Evolutionary conservation across 2,329 filamentous ascomycete species (phyloP).

Genomic region (Drechslerella stenobrocha): DNA sequence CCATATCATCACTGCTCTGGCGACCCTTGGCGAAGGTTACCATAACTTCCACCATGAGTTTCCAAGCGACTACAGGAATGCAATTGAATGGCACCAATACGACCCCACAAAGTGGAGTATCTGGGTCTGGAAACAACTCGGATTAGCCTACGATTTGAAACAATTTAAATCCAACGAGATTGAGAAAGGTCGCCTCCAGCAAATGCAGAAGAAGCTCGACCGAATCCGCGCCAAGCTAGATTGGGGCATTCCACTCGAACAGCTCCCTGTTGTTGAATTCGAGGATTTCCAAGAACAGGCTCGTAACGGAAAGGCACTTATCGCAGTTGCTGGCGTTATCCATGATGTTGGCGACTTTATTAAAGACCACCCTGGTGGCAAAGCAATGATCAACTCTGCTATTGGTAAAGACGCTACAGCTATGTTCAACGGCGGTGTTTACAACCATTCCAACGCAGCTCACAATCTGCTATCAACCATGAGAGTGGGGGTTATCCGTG

Average conservation of each 20-base stretch:
- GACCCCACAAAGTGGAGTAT: slow-evolving; percentile 91
- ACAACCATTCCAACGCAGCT: slow-evolving; percentile 84
- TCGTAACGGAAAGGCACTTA: slow-evolving; percentile 74
- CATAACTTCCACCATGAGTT: slow-evolving; percentile 98
- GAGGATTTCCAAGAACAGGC: slow-evolving; percentile 79
- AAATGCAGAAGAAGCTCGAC: slow-evolving; percentile 89
- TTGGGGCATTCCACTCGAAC: slow-evolving; percentile 83
- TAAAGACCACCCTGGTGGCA: slow-evolving; percentile 86
- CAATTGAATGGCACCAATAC: slow-evolving; percentile 87
- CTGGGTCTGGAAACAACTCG: slow-evolving; percentile 79
- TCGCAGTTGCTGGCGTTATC: slow-evolving; percentile 80
- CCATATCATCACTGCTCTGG: slow-evolving; percentile 80
- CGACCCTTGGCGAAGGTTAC: slow-evolving; percentile 85
- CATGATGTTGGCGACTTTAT: slow-evolving; percentile 84
- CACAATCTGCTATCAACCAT: slow-evolving; percentile 88
- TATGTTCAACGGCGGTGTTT: slow-evolving; percentile 90
- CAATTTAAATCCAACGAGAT: slow-evolving; percentile 90
- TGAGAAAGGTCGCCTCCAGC: slow-evolving; percentile 85
- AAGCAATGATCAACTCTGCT: slow-evolving; percentile 78
- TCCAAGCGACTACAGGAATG: slow-evolving; percentile 89
- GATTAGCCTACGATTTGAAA: slow-evolving; percentile 83
- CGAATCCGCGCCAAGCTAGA: slow-evolving; percentile 79
- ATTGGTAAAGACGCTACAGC: slow-evolving; percentile 86
- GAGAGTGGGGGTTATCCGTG: slow-evolving; percentile 82
- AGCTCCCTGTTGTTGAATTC: slow-evolving; percentile 83